These are phyloP conservation scores for Fusarium sulawesiense DNA, from an alignment of 2,329 filamentous ascomycete genomes.

Conservation along the genomic window DNA sequence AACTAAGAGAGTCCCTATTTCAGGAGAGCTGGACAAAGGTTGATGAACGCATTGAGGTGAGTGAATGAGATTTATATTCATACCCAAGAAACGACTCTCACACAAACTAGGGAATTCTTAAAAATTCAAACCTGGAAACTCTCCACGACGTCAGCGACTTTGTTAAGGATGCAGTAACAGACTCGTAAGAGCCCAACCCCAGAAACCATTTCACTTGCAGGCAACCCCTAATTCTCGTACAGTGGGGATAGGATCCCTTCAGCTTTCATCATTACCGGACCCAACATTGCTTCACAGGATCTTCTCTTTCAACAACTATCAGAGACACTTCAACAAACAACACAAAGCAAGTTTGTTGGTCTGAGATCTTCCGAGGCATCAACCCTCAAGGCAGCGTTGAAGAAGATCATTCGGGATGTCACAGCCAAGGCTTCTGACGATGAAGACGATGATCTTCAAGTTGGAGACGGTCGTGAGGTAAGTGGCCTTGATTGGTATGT, in stretches of 20 bases:
- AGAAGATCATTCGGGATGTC: conserved; percentile 76
- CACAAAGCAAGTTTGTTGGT: conserved; percentile 69
- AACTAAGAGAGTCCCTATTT: conserved; percentile 69
- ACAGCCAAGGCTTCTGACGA: conserved; percentile 62
- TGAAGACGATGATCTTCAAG: conserved; percentile 67
- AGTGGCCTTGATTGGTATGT: conserved; percentile 35
- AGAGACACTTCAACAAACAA: conserved; percentile 61
- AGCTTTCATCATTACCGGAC: conserved; percentile 80
- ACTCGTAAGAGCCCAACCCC: conserved; percentile 46
- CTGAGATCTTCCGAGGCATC: conserved; percentile 77
- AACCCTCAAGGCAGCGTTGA: conserved; percentile 78
- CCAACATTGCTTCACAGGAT: conserved; percentile 80
- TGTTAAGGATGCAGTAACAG: conserved; percentile 55
- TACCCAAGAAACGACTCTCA: conserved; percentile 40
- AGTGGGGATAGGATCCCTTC: conserved; percentile 68
- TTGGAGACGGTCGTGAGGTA: conserved; percentile 61
- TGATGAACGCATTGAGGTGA: conserved; percentile 69
- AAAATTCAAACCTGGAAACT: conserved; percentile 70
- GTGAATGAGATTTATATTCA: not conserved
- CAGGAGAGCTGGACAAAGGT: conserved; percentile 72
- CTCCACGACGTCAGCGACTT: conserved; percentile 69
- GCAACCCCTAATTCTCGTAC: conserved; percentile 31
- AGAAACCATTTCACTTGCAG: not conserved
- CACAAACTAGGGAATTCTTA: conserved; percentile 62
- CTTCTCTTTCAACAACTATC: conserved; percentile 78